These are phyloP conservation scores for Thalassiosira ordinaria DNA, from an alignment of 352 stramenopile species.

Conservation along the genomic window DNA sequence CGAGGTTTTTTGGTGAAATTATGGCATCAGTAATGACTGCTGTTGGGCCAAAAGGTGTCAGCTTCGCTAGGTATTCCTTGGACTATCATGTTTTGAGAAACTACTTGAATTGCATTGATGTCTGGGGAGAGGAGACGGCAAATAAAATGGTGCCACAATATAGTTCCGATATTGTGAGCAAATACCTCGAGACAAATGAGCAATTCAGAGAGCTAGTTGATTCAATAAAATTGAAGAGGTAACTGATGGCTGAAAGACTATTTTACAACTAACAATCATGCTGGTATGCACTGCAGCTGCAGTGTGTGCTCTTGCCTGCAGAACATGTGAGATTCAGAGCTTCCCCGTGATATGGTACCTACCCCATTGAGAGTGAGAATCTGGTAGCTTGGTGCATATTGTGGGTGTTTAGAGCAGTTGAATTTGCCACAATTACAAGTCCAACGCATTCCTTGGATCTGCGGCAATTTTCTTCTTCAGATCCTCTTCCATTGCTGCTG, in stretches of 20 bases:
- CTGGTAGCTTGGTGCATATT: too few relatives aligned
- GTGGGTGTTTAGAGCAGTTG: too few relatives aligned
- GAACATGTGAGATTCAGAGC: too few relatives aligned
- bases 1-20: conserved; percentile 66
- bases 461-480: conserved; percentile 46
- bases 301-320: not conserved
- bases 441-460: conserved; percentile 60
- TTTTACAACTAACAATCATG: too few relatives aligned
- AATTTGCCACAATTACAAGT: conserved; percentile 39
- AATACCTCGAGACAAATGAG: conserved; percentile 62
- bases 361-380: too few relatives aligned
- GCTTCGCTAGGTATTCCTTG: conserved; percentile 80
- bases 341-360: too few relatives aligned
- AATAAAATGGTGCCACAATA: conserved; percentile 62
- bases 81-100: conserved; percentile 85
- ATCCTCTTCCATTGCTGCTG: conserved; percentile 34
- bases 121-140: conserved; percentile 56
- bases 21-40: conserved; percentile 66
- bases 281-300: too few relatives aligned
- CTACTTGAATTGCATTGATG: conserved; percentile 72
- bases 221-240: conserved; percentile 38
- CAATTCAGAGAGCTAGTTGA: conserved; percentile 33
- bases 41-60: conserved; percentile 75
- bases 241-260: too few relatives aligned
- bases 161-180: conserved; percentile 62